Evolutionary conservation across 768 basidiomycete species (phyloP), one percentile per base, ranked within the genome.

Genomic region (Cystobasidium onofrii): DNA sequence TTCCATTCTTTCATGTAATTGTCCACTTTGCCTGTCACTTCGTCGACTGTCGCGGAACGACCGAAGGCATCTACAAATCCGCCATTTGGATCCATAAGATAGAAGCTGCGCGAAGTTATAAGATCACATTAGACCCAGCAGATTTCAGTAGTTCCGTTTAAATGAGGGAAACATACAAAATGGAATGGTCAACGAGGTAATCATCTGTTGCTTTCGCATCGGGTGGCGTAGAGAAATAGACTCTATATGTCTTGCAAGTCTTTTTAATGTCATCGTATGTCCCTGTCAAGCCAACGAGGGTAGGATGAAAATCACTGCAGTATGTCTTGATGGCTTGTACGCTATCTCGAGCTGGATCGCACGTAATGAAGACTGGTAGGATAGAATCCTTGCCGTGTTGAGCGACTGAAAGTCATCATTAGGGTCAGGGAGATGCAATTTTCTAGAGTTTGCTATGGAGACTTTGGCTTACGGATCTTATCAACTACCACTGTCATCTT

Each of bases 51-150:
- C 18, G 46, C 27, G 1, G 73, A 74, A 83, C 96, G 92, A 3
- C 96, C 96, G 81, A 97, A 97, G 0, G 96, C 96, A 75, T 98
- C 93, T 0, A 97, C 91, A 77, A 98, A 99, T 79, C 89, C 85
- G 1, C 95, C 96, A 3, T 87, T 81, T 0, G 96, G 95, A 79
- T 97, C 93, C 92, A 99, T 96, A 41, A 99, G 86, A 82, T 99
- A 99, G 77, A 99, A 90, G 82, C 92, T 97, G 81, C 96, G 95
- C 81, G 61, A 36, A 43, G 10, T 10, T 15, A 33, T 23, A n/a
- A n/a, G n/a, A n/a, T n/a, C n/a, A n/a, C n/a, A n/a, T n/a, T n/a
- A n/a, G n/a, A n/a, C n/a, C n/a, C n/a, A n/a, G n/a, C n/a, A n/a
- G n/a, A n/a, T n/a, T n/a, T n/a, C n/a, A n/a, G n/a, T n/a, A n/a